Evolutionary conservation across 2,329 filamentous ascomycete species (phyloP), one percentile per base, ranked within the genome.

Genomic region (Akanthomyces muscarius): DNA sequence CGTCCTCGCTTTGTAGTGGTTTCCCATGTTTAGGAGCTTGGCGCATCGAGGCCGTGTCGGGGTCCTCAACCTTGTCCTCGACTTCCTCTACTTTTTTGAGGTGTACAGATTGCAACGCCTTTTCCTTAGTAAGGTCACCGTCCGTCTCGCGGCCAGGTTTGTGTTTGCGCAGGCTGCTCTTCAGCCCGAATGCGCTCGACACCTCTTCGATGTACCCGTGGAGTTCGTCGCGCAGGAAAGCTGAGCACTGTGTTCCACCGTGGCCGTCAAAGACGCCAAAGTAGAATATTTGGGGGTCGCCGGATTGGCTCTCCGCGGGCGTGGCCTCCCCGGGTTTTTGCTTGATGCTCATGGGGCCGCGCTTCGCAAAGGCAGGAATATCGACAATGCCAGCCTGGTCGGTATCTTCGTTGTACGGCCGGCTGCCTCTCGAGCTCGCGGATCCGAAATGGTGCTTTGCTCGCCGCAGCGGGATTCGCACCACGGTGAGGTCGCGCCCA

Each of bases 211-310:
- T 87, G 73, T 97, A 98, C 11, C 86, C 85, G 73, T 97, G 95
- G 65, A 99, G 78, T 71, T 90, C 86, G 65, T 97, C 91, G 63
- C 88, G 84, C 68, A 98, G 76, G 69, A 97, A 98, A 21, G 89
- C 87, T 64, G 92, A 92, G 75, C 95, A 98, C 73, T 97, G 90
- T 23, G 81, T 84, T 23, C 95, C 95, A 11, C 95, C 95, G 77
- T 99, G 95, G 3, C 95, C 95, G 75, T 99, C 95, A 71, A 98
- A 99, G 1, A 98, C 88, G 1, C 86, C 93, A 81, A 97, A 99
- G 75, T 98, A 99, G 76, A 99, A 99, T 41, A 98, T 89, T 73
- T 98, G 94, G 1, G 94, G 94, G 72, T 98, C 94, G 2, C 94
- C 94, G 66, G 86, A 90, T 1, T 90, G 86, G 67, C 88, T 90